These are phyloP conservation scores for Talaromyces sp. DNA, from an alignment of 2,329 filamentous ascomycete species.

Conservation along the genomic window DNA sequence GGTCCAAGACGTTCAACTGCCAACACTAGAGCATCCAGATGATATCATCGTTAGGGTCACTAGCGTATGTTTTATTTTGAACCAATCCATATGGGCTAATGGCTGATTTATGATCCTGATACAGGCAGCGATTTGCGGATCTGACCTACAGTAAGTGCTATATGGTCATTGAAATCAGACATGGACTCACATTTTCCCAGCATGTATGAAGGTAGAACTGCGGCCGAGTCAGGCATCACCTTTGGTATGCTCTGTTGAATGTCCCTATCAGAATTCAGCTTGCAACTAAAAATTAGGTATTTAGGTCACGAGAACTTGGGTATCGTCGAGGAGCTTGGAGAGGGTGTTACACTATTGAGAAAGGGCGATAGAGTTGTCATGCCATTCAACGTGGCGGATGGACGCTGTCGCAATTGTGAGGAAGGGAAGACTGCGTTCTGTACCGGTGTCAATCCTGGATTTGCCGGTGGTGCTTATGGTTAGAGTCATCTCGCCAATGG, in stretches of 20 bases:
- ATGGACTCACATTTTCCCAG: not conserved
- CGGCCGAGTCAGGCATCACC: slow-evolving; percentile 57
- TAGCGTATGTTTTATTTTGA: slow-evolving; percentile 44
- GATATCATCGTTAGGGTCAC: slow-evolving; percentile 63
- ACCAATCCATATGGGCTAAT: slow-evolving; percentile 11
- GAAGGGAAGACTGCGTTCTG: slow-evolving; percentile 62
- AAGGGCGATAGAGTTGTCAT: slow-evolving; percentile 62
- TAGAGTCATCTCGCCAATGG: not conserved
- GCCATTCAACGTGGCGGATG: slow-evolving; percentile 63
- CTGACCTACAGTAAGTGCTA: slow-evolving; percentile 36
- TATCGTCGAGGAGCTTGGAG: slow-evolving; percentile 51
- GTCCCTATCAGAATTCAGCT: too few relatives aligned
- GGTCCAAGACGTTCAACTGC: slow-evolving; percentile 57
- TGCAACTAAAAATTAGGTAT: too few relatives aligned
- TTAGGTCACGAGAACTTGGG: slow-evolving; percentile 57
- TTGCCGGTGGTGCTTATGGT: slow-evolving; percentile 55
- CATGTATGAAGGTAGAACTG: slow-evolving; percentile 64
- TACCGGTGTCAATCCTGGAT: slow-evolving; percentile 59
- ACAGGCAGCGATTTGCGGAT: slow-evolving; percentile 28
- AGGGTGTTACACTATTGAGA: slow-evolving; percentile 57
- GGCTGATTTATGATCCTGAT: slow-evolving; percentile 36
- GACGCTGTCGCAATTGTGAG: slow-evolving; percentile 60
- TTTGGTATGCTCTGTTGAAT: slow-evolving; percentile 38
- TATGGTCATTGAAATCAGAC: too few relatives aligned
- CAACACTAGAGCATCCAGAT: slow-evolving; percentile 59